A percentile compares a stretch with the other conserved stretches of the same genome.
Conservation (phyloP, 352 stramenopile species). For the Phytophthora agathidicida region DNA sequence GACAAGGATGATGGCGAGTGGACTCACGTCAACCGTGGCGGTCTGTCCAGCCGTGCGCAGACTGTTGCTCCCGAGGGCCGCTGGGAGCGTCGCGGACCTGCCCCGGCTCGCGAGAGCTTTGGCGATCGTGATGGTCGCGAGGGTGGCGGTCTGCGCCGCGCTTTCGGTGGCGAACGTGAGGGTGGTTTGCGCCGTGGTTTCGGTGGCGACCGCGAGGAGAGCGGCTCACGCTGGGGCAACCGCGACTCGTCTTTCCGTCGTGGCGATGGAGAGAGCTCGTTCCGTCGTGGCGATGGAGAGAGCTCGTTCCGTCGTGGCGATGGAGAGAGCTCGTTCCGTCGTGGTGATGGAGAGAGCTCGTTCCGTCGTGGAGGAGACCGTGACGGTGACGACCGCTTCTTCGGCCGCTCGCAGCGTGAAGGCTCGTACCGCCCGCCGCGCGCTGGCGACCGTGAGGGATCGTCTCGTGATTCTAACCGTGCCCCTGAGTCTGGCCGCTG, state of each 20-base stretch:
- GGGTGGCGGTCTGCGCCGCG: conserved; percentile 28
- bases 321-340: conserved; percentile 15
- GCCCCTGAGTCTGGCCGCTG: conserved; percentile 70
- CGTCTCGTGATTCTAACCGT: conserved; percentile 42
- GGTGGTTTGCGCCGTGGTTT: conserved; percentile 20
- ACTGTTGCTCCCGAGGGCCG: conserved; percentile 56
- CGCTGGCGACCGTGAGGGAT: conserved; percentile 36
- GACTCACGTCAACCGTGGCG: conserved; percentile 60
- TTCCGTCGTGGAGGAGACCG: conserved; percentile 29
- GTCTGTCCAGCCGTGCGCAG: conserved; percentile 34
- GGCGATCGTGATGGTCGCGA: conserved; percentile 37
- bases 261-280: conserved; percentile 22
- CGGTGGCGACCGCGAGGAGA: conserved; percentile 36
- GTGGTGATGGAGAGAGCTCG: conserved; percentile 28
- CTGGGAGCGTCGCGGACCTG: conserved; percentile 64
- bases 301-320: conserved; percentile 22
- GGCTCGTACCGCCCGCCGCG: conserved; percentile 62
- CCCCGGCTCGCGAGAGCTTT: conserved; percentile 39
- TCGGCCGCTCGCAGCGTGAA: conserved; percentile 48
- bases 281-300: conserved; percentile 37
- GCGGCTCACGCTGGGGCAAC: conserved; percentile 14
- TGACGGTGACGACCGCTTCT: conserved; percentile 57
- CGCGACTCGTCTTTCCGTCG: conserved; percentile 17
- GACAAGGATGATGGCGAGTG: conserved; percentile 68
- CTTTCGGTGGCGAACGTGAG: conserved; percentile 32